Evolutionary conservation across 768 basidiomycete species (phyloP), one percentile per base, ranked within the genome.

Genomic region (Termitomyces sp.): DNA sequence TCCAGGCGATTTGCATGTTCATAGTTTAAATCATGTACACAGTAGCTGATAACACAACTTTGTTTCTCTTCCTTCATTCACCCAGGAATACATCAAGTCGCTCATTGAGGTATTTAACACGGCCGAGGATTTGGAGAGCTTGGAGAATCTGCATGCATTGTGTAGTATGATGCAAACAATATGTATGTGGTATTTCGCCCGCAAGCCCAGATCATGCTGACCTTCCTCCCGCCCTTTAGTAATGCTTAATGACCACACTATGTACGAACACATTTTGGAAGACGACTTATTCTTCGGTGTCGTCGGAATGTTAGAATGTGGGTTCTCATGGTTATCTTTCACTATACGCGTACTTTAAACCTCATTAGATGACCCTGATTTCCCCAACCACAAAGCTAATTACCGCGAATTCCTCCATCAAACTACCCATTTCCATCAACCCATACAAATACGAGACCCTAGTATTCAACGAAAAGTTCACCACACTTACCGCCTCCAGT

Each of bases 231-330:
- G 16, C 47, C 60, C 55, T 48, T 58, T 67, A 97, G 94, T 99
- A 61, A 85, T 93, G 78, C 81, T 98, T 67, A 98, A 98, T 70
- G 97, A 99, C 71, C 94, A 94, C 70, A 81, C 80, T 41, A 83
- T 99, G 70, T 95, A 95, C 69, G 96, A 99, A 73, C 90, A 94
- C 68, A 89, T 99, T 62, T 81, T 98, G 39, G 88, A 92, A 56
- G 95, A 98, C 66, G 90, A 94, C 37, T 75, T 94, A 54, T 98
- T 97, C 73, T 83, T 90, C 62, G 94, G 92, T 50, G 91, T 98
- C 49, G 85, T 95, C 42, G 94, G 95, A 47, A 96, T 98, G 80
- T 85, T 99, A 61, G 97, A 99, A 80, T 99, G 95, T 96, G 61
- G 57, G 92, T 74, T 41, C 36, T 39, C n/a, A 33, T 62, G 26